Base-by-base conservation (phyloP, 139 green algal genomes). In the Trebouxia sp. region DNA sequence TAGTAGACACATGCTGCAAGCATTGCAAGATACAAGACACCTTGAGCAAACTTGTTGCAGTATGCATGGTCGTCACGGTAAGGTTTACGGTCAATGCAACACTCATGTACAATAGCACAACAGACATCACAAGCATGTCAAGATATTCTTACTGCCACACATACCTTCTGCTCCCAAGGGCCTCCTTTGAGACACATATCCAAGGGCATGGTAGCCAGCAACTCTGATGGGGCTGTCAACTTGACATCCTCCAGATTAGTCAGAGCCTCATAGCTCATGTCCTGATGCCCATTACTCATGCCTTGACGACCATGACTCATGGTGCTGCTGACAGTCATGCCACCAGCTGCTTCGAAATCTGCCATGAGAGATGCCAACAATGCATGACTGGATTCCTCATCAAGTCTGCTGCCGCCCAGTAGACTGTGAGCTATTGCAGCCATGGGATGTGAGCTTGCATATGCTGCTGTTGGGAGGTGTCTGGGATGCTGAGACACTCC, bases 221-320 rank as follows among this genome's bases (percentile, higher is more conserved):
- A 32, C 41, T 53, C 69, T 39, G n/a, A 14, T 20, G 41, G 42
- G 8, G 69, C 43, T 35, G 69, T 77, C 24, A 77, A 26, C 69
- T 53, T 51, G 26, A 77, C 69, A 77, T 77, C 69, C n/a, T 77
- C 69, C 69, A 77, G 24, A 38, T 56, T 51, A 22, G 41, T 56
- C 41, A 77, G 69, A 20, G 69, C 69, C 69, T 77, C 69, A 77
- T 77, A 77, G 69, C 41, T 77, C 41, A 77, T 51, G 41, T 77
- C 69, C 26, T 53, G 62, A 12, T 72, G 62, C 0, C 62, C 62
- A 72, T 35, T 72, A 14, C 62, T 35, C 37, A 26, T 72, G 32
- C 62, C 32, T n/a, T 53, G 62, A 12, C 43, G 62, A 0, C 62
- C 62, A 72, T 35, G 42, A 14, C 62, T 35, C 37, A 26, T 72